A percentile compares a stretch with the other conserved stretches of the same genome.
These are phyloP conservation scores for Talaromyces adpressus DNA, from an alignment of 495 filamentous ascomycete species.

Conservation along the genomic window DNA sequence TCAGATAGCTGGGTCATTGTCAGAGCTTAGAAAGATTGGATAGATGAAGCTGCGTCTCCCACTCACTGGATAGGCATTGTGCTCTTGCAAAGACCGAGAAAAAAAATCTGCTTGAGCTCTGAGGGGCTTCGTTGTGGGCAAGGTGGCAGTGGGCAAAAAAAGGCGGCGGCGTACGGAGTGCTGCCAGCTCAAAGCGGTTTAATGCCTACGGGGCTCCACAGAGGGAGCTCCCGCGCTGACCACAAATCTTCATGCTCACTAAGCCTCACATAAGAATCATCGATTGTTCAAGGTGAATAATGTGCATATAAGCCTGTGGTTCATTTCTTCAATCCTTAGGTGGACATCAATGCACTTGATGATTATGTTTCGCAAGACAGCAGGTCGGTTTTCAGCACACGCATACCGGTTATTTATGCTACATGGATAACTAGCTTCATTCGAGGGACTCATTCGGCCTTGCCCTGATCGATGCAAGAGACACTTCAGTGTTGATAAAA, in stretches of 20 bases:
- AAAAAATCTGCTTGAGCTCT: not conserved
- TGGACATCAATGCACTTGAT: not conserved
- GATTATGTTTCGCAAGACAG: not conserved
- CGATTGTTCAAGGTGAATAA: not conserved
- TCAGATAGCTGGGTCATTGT: slow-evolving; percentile 68
- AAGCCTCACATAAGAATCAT: not conserved
- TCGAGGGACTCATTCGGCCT: not conserved
- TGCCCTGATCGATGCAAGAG: not conserved
- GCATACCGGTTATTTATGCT: not conserved
- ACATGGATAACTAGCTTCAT: not conserved
- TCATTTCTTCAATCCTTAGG: too few relatives aligned
- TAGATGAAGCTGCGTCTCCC: not conserved
- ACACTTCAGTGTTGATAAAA: not conserved
- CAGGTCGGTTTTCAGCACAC: not conserved
- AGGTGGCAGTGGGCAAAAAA: slow-evolving; percentile 5
- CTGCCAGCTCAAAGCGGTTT: not conserved
- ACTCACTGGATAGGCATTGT: slow-evolving; percentile 12
- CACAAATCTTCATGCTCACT: not conserved
- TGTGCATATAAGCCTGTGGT: not conserved
- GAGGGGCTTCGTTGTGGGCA: slow-evolving; percentile 4
- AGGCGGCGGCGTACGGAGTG: not conserved
- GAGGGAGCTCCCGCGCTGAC: slow-evolving; percentile 1
- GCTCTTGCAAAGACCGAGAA: not conserved
- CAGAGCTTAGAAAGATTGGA: not conserved
- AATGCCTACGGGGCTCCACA: not conserved